Evolutionary conservation across 1,284 basidiomycete genomes (phyloP).

Genomic region (Taiwanofungus camphoratus): DNA sequence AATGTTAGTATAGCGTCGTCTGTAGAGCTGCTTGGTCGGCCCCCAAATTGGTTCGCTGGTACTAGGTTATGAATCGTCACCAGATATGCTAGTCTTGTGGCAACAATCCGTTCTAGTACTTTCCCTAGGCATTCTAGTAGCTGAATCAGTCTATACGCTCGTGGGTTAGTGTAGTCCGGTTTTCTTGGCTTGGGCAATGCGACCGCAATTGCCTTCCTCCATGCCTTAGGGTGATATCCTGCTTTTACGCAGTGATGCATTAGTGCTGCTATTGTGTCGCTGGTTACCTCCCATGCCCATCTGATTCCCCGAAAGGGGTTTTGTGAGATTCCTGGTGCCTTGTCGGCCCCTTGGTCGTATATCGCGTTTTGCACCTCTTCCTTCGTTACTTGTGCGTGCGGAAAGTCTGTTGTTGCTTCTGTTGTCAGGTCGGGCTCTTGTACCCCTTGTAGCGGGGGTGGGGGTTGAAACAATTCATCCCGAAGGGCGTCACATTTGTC

Average conservation of each 20-base stretch:
- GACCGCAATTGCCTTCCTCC: constrained; percentile 1
- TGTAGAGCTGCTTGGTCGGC: constrained; percentile 10
- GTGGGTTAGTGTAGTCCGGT: constrained; percentile 11
- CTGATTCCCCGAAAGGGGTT: constrained; percentile 11
- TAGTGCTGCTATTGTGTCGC: constrained; percentile 2
- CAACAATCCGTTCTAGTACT: constrained; percentile 14
- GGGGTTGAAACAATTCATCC: not conserved
- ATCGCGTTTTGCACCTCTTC: not conserved
- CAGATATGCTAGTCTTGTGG: constrained; percentile 9
- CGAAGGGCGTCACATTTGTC: constrained; percentile 10
- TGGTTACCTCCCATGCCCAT: constrained; percentile 16
- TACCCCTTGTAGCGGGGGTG: not conserved
- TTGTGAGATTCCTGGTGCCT: constrained; percentile 16
- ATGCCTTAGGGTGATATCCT: constrained; percentile 4
- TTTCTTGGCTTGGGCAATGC: constrained; percentile 2
- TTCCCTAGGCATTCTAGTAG: constrained; percentile 19
- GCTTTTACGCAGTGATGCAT: constrained; percentile 2
- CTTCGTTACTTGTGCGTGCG: not conserved
- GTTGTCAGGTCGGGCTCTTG: not conserved
- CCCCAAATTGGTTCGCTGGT: constrained; percentile 18
- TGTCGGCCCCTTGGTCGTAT: constrained; percentile 9
- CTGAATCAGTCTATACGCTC: constrained; percentile 17
- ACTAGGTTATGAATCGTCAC: constrained; percentile 8
- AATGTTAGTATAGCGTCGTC: constrained; percentile 10
- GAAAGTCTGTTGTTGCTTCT: not conserved